Conservation (phyloP, 1,139 yeast species). For the Scheffersomyces titani region DNA sequence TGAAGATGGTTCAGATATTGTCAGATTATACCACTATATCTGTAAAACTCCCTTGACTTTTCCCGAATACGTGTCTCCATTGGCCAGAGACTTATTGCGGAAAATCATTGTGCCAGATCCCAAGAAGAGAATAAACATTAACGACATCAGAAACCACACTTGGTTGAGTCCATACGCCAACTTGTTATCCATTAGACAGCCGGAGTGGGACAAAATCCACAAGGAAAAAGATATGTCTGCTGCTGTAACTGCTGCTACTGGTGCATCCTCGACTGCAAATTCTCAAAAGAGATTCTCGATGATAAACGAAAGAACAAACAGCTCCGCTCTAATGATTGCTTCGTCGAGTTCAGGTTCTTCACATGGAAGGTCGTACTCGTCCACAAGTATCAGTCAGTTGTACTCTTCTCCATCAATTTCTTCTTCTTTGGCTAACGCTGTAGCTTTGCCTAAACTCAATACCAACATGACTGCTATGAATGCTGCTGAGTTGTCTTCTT, state of each 20-base stretch:
- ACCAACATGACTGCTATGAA: neutral
- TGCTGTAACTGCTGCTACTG: conserved; percentile 1
- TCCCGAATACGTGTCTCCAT: conserved; percentile 90
- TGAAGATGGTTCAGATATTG: conserved; percentile 95
- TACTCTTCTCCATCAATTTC: conserved; percentile 59
- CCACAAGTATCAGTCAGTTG: conserved; percentile 38
- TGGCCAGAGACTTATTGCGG: conserved; percentile 87
- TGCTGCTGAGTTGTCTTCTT: neutral
- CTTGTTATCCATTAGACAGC: conserved; percentile 79
- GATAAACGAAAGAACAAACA: conserved; percentile 46
- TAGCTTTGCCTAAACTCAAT: conserved; percentile 30
- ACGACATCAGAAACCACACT: conserved; percentile 74
- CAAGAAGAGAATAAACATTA: conserved; percentile 66
- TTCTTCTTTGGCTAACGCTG: conserved; percentile 51
- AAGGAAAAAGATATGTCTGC: conserved; percentile 23
- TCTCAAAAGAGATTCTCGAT: conserved; percentile 45
- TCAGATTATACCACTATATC: conserved; percentile 86
- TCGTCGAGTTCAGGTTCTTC: conserved; percentile 8
- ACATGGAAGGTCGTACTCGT: conserved; percentile 46
- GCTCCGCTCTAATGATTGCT: conserved; percentile 33
- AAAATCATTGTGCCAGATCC: conserved; percentile 88
- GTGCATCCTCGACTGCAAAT: conserved; percentile 1
- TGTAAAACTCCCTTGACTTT: conserved; percentile 89
- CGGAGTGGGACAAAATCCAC: conserved; percentile 80
- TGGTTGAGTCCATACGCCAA: conserved; percentile 86